A percentile compares a stretch with the other conserved stretches of the same genome.
Conservation (phyloP, 805 yeast genomes). For the Ogataea paraovalis region DNA sequence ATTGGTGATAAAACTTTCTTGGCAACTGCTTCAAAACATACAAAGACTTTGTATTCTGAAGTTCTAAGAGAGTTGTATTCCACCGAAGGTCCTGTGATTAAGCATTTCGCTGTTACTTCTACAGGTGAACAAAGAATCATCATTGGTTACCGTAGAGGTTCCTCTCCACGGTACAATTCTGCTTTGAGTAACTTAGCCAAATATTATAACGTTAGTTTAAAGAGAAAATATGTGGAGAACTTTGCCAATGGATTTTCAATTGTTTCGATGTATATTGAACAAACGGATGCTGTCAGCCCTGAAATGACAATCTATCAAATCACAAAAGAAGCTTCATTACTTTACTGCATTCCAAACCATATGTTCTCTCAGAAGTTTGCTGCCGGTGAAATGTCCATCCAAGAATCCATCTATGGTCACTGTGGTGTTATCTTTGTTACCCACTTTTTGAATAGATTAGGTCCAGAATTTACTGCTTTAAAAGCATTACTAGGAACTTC, state of each 20-base stretch:
- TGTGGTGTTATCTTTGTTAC: conserved; percentile 89
- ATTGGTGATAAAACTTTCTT: conserved; percentile 79
- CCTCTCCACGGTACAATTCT: conserved; percentile 83
- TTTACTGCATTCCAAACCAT: conserved; percentile 88
- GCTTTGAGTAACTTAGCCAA: conserved; percentile 83
- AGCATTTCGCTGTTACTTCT: conserved; percentile 75
- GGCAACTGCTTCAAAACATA: conserved; percentile 73
- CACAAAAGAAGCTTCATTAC: conserved; percentile 87
- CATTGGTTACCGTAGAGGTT: conserved; percentile 79
- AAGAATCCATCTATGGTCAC: conserved; percentile 92
- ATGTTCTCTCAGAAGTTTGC: conserved; percentile 72
- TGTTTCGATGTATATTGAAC: conserved; percentile 79
- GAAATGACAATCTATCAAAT: conserved; percentile 84
- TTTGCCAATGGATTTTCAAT: conserved; percentile 85
- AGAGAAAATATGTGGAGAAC: conserved; percentile 92
- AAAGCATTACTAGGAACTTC: conserved; percentile 58
- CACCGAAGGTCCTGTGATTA: conserved; percentile 90
- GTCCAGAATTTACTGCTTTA: conserved; percentile 79
- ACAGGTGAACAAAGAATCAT: conserved; percentile 82
- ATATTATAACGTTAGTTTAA: conserved; percentile 79
- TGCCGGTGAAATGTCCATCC: conserved; percentile 76
- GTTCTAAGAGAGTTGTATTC: conserved; percentile 63
- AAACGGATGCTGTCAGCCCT: conserved; percentile 46
- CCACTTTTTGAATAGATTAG: conserved; percentile 91
- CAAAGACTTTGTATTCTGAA: conserved; percentile 71